A percentile compares a stretch with the other conserved stretches of the same genome.
phyloP scores from a whole-genome alignment of 306 rosid species.

The Luffa aegyptiaca region DNA sequence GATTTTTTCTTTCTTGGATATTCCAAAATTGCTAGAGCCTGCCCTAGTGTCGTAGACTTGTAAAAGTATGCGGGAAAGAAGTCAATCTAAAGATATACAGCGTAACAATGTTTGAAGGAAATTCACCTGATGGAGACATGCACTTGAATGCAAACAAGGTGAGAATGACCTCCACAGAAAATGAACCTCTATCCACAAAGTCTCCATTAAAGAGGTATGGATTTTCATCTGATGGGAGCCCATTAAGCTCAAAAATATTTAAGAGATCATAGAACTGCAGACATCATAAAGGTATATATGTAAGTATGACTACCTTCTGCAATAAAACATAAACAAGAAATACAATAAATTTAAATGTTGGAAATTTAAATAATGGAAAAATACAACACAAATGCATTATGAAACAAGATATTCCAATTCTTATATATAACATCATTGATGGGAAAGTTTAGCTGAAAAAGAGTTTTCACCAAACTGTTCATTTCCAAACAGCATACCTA shows the following conservation, averaged over 20 bases:
- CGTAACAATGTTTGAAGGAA: background rate
- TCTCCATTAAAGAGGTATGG: slow-evolving; percentile 96
- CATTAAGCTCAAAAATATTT: slow-evolving; percentile 96
- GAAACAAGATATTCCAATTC: background rate
- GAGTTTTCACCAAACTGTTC: background rate
- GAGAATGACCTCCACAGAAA: slow-evolving; percentile 93
- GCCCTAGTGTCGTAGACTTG: background rate
- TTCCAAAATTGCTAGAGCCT: background rate
- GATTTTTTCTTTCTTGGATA: background rate
- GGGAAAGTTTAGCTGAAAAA: background rate
- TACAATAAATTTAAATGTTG: background rate
- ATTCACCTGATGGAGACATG: slow-evolving; percentile 93
- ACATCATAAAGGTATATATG: slow-evolving; percentile 1
- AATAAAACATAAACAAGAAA: background rate
- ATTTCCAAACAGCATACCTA: background rate
- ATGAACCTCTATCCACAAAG: slow-evolving; percentile 98
- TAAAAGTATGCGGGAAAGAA: background rate
- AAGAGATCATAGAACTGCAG: slow-evolving; percentile 92
- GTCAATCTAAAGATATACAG: background rate
- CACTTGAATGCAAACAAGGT: slow-evolving; percentile 95
- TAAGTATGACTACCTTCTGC: background rate
- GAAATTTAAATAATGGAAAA: background rate
- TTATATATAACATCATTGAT: background rate
- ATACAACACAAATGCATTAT: background rate
- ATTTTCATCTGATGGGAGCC: slow-evolving; percentile 99